Base-by-base conservation (phyloP, 345 rosid species). In the Turnera subulata region DNA sequence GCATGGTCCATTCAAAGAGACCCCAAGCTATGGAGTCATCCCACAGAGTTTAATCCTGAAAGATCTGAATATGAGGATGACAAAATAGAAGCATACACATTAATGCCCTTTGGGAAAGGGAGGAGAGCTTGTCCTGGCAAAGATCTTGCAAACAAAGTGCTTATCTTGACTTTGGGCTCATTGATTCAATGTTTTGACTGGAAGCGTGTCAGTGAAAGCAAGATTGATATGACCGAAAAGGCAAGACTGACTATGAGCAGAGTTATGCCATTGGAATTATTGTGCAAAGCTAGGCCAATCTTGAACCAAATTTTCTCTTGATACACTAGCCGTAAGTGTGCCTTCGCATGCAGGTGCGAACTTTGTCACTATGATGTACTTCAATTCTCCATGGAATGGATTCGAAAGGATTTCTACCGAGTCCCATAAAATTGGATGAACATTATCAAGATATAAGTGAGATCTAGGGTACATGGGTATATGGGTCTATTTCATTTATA, bases 181-280 rank as follows among this genome's bases (percentile, higher is more conserved):
- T 53, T 81, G 58, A 74, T 85, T 59, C 85, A 85, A 39, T 77
- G 82, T 56, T 81, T 85, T 64, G 82, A 85, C 12, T 83, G 89
- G 85, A 67, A 60, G 7, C 66, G 80, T 40, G 62, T 72, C 16
- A 65, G 75, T 0, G 57, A 78, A 16, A 79, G 71, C 64, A 40
- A 40, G 25, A 69, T 80, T 14, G 83, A 82, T 58, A 53, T 81
- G 89, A 52, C 42, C 19, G 76, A 73, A 69, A 86, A 72, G 6
- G n/a, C 42, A 12, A 83, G 84, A 10, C 61, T 73, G n/a, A 71
- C 82, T 10, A 63, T 85, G 58, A 78, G 74, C 0, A 80, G 70
- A 70, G 72, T 65, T 0, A 40, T 56, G 37, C 80, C 87, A 0
- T 40, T 82, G 17, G 69, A 73, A 52, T 84, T 78, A 1, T 0